Percentiles rank a stretch among this genome's conserved stretches.
These are phyloP conservation scores for Hymenoscyphus repandus DNA, from an alignment of 2,329 filamentous ascomycete species.

Conservation along the genomic window DNA sequence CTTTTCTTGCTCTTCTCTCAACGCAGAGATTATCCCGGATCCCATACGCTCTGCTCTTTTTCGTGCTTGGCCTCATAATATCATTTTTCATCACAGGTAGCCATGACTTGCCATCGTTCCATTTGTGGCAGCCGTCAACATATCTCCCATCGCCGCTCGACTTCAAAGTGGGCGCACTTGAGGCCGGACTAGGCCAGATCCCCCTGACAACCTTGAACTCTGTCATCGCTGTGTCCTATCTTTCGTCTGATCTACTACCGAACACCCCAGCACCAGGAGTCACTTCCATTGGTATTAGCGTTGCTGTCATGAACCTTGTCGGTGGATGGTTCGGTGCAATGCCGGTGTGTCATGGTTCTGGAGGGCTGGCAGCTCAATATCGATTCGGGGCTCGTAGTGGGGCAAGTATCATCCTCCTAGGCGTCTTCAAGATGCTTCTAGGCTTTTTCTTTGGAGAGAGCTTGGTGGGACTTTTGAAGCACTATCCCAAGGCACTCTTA, in stretches of 20 bases:
- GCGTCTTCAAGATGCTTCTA: conserved; percentile 67
- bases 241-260: conserved; percentile 74
- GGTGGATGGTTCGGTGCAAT: conserved; percentile 91
- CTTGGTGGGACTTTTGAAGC: conserved; percentile 63
- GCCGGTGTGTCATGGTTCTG: conserved; percentile 92
- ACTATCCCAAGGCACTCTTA: conserved; percentile 72
- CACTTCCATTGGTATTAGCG: conserved; percentile 74
- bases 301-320: conserved; percentile 76
- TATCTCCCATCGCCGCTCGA: conserved; percentile 38
- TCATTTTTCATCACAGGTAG: conserved; percentile 44
- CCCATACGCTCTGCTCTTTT: conserved; percentile 74
- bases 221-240: conserved; percentile 77
- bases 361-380: conserved; percentile 84
- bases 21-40: conserved; percentile 61
- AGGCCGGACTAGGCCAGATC: conserved; percentile 66
- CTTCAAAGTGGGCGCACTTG: conserved; percentile 51
- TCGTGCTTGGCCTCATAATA: conserved; percentile 62
- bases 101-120: conserved; percentile 44
- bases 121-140: conserved; percentile 54
- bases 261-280: conserved; percentile 62
- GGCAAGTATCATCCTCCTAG: conserved; percentile 75
- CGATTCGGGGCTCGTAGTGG: conserved; percentile 88
- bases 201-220: conserved; percentile 92
- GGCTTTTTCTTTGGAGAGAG: conserved; percentile 71
- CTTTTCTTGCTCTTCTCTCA: conserved; percentile 65